Evolutionary conservation across 2,329 filamentous ascomycete species (phyloP).

Genomic region (Phyllosticta citriasiana): DNA sequence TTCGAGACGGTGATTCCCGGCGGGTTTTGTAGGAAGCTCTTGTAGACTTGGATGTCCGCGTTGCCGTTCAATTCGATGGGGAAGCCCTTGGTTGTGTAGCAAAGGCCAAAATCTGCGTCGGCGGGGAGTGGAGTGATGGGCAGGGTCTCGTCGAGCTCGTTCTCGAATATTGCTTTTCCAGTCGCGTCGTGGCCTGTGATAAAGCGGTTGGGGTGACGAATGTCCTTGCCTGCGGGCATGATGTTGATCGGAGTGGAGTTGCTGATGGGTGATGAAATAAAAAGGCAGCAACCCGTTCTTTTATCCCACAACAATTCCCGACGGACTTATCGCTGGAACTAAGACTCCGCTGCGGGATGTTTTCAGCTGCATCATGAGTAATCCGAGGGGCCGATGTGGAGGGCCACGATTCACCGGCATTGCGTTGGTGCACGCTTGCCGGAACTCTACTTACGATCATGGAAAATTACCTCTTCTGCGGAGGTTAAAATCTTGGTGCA

Average conservation of each 20-base stretch:
- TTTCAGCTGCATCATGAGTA: not conserved
- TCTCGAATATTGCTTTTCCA: constrained; percentile 28
- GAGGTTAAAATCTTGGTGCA: not conserved
- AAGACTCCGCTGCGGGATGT: not conserved
- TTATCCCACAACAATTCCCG: not conserved
- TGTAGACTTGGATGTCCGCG: constrained; percentile 38
- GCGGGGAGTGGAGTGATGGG: constrained; percentile 30
- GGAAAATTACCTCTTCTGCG: not conserved
- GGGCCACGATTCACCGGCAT: not conserved
- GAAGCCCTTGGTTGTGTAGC: constrained; percentile 39
- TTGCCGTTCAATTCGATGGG: constrained; percentile 38
- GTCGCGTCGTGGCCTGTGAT: constrained; percentile 27
- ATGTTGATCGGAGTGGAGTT: not conserved
- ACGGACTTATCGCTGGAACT: not conserved
- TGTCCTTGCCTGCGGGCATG: constrained; percentile 1
- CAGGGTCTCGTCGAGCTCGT: constrained; percentile 25
- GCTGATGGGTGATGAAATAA: not conserved
- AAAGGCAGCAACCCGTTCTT: not conserved
- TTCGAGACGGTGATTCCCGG: constrained; percentile 41
- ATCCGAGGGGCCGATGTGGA: not conserved
- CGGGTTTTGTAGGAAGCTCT: constrained; percentile 32
- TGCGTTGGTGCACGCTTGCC: not conserved
- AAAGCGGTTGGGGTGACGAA: constrained; percentile 18
- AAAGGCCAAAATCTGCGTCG: constrained; percentile 39
- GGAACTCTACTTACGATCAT: not conserved